Evolutionary conservation across 2,329 filamentous ascomycete genomes (phyloP).

Genomic region (Cytospora schulzeri): DNA sequence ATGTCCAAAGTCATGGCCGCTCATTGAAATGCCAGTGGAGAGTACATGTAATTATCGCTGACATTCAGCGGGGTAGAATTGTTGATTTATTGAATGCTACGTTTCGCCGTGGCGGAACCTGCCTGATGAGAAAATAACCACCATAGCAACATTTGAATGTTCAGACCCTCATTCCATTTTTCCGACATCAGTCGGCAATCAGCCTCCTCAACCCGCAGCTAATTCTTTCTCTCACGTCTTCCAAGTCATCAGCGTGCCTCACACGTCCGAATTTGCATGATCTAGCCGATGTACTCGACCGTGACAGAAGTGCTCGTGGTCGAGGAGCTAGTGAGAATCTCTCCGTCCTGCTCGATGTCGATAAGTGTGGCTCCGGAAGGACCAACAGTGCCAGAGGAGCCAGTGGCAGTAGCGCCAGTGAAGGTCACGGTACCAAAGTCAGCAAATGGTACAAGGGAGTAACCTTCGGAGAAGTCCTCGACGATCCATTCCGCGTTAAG

Average conservation of each 20-base stretch:
- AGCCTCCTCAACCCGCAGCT: neutral
- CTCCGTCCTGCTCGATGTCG: constrained; percentile 66
- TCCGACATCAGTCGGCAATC: neutral
- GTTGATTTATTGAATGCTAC: neutral
- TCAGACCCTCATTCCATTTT: neutral
- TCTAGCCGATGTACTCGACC: constrained; percentile 46
- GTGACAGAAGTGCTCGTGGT: constrained; percentile 29
- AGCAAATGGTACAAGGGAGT: constrained; percentile 45
- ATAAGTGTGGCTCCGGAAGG: constrained; percentile 61
- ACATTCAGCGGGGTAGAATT: neutral
- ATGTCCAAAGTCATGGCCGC: too few relatives aligned
- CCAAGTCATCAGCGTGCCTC: neutral
- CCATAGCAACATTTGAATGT: neutral
- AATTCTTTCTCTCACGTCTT: too few relatives aligned
- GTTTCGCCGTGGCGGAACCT: neutral
- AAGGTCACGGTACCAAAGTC: constrained; percentile 52
- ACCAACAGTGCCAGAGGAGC: constrained; percentile 36
- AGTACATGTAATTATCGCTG: too few relatives aligned
- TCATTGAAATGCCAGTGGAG: too few relatives aligned
- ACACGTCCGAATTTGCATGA: neutral
- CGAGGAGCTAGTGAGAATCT: constrained; percentile 46
- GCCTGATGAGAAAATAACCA: neutral
- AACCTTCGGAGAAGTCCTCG: constrained; percentile 51
- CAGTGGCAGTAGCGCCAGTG: constrained; percentile 41
- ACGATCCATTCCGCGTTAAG: constrained; percentile 67